Evolutionary conservation across 192 early-diverging fungal species (phyloP), one percentile per base, ranked within the genome.

Genomic region (Phlyctochytrium arcticum): DNA sequence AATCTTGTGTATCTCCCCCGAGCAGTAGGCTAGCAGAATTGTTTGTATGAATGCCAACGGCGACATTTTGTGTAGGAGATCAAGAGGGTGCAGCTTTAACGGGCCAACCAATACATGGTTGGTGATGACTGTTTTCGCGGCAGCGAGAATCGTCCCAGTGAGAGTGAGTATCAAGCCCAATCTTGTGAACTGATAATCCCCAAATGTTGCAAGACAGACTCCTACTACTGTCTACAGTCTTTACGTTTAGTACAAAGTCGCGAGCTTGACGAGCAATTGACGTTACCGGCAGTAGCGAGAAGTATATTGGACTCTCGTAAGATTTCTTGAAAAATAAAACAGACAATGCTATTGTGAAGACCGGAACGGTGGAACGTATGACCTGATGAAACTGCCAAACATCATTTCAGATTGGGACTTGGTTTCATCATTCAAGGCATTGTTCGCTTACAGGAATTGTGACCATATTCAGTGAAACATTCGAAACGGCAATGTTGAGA

Each of bases 121-220:
- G 3, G 93, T 95, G 7, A 86, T 83, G 6, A 93, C 86, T 3
- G 90, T 91, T 73, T 95, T 95, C 27, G 83, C 44, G 0, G 93
- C 87, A 0, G 89, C 87, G 53, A 95, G 70, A 3, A 92, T 58
- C 0, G 87, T 87, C 33, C 93, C 93, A 0, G 92, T 55, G 0
- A 93, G 76, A 0, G 93, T 95, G 36, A 92, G 60, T 30, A 92
- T 60, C 55, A 93, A 85, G 1, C 92, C 91, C 33, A 85, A 60
- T 36, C 76, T 57, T 1, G 89, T 88, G 63, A 82, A 89, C n/a
- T 78, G 75, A 60, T 92, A 90, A 47, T 93, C 92, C 35, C 89
- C 92, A 10, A 85, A 78, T 1, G 93, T 95, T 9, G 93, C 87
- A 71, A 95, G 73, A 9, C 78, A 86, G 6, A 92, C 92, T 39